Evolutionary conservation across 352 stramenopile species (phyloP).

Genomic region (Paralagenidium karlingii): DNA sequence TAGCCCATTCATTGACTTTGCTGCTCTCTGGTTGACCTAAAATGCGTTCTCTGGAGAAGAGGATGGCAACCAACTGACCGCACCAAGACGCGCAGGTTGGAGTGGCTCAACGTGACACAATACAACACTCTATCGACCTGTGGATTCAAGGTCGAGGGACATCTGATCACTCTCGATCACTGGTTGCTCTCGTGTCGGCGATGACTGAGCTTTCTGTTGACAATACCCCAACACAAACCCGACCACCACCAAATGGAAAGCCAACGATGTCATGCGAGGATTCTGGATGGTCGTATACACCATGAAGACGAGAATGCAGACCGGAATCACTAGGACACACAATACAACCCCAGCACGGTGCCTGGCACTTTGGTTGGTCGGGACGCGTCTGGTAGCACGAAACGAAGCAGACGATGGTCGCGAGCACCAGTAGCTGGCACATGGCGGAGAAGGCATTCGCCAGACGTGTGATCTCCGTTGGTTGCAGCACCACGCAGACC

Average conservation of each 20-base stretch:
- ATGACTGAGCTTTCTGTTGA: too few species aligned
- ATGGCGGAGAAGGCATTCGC: constrained; percentile 79
- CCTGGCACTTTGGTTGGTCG: constrained; percentile 46
- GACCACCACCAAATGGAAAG: neutral
- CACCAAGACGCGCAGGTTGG: too few species aligned
- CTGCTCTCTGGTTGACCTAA: too few species aligned
- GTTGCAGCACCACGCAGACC: too few species aligned
- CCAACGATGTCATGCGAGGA: neutral
- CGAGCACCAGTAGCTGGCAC: constrained; percentile 83
- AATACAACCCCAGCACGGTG: constrained; percentile 15
- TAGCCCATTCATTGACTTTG: too few species aligned
- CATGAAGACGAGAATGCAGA: constrained; percentile 25
- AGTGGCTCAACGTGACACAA: too few species aligned
- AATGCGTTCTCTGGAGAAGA: too few species aligned
- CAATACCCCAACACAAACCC: neutral
- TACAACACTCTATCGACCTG: too few species aligned
- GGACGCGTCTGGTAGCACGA: constrained; percentile 49
- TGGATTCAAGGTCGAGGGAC: too few species aligned
- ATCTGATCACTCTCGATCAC: too few species aligned
- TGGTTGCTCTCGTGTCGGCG: too few species aligned
- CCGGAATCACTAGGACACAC: constrained; percentile 21
- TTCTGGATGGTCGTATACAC: neutral
- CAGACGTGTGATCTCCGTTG: constrained; percentile 59
- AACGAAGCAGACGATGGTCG: constrained; percentile 80
- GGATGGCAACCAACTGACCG: too few species aligned